phyloP scores from a whole-genome alignment of 2,329 filamentous ascomycete species.

The Cryphonectria nitschkei region DNA sequence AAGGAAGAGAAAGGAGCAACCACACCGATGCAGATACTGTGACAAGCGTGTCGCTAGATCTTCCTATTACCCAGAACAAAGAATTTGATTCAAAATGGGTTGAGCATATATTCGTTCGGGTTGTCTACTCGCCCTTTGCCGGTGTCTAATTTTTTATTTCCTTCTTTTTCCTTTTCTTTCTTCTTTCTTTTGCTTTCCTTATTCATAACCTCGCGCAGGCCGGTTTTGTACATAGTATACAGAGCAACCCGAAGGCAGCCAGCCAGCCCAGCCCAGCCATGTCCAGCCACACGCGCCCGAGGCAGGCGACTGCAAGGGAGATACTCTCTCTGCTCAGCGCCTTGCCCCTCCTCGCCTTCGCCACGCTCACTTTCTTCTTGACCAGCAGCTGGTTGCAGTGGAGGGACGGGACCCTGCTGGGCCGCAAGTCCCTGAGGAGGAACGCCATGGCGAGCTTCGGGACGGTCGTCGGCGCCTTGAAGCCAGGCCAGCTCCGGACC shows the following conservation, averaged over 20 bases:
- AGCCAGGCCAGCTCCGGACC: slow-evolving; percentile 22
- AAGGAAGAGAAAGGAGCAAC: background rate
- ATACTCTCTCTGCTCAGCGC: slow-evolving; percentile 17
- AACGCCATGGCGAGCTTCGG: slow-evolving; percentile 25
- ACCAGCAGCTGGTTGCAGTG: slow-evolving; percentile 23
- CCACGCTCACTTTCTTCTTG: slow-evolving; percentile 22
- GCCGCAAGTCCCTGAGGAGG: slow-evolving; percentile 17
- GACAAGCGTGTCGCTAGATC: background rate
- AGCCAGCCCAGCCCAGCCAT: slow-evolving; percentile 11
- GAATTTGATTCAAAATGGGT: background rate
- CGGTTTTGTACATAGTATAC: background rate
- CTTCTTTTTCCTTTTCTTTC: background rate
- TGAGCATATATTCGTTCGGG: background rate
- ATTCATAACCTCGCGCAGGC: background rate
- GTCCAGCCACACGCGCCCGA: slow-evolving; percentile 26
- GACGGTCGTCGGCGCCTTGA: slow-evolving; percentile 20
- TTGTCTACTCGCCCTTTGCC: background rate
- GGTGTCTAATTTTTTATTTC: no score
- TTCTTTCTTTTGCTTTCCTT: background rate
- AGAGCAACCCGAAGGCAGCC: background rate
- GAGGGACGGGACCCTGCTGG: slow-evolving; percentile 43
- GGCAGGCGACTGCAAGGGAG: slow-evolving; percentile 17
- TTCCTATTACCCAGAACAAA: background rate
- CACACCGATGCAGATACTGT: background rate
- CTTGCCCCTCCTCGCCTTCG: slow-evolving; percentile 18